A percentile compares a stretch with the other conserved stretches of the same genome.
Evolutionary conservation across 345 rosid genomes (phyloP).

Genomic region (Microthlaspi erraticum): DNA sequence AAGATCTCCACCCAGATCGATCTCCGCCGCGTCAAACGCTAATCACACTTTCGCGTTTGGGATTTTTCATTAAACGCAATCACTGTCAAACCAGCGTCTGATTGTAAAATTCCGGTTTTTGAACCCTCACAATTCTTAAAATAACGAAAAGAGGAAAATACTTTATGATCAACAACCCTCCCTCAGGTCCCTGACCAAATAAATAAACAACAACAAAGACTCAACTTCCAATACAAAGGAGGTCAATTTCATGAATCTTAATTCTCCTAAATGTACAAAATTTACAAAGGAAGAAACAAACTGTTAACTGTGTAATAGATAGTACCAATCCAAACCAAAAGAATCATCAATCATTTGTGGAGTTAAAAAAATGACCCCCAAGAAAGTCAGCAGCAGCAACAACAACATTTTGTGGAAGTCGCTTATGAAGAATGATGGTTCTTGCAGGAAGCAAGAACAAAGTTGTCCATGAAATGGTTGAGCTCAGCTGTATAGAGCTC

Average conservation of each 20-base stretch:
- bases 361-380: constrained; percentile 16
- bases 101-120: neutral
- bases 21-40: constrained; percentile 43
- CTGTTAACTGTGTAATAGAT: constrained; percentile 21
- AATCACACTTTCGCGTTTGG: constrained; percentile 18
- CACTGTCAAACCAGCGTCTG: neutral
- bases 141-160: neutral
- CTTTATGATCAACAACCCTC: constrained; percentile 9
- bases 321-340: constrained; percentile 35
- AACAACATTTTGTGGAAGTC: constrained; percentile 25
- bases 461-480: constrained; percentile 77
- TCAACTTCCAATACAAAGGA: neutral
- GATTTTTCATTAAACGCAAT: neutral
- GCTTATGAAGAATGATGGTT: constrained; percentile 46
- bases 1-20: constrained; percentile 36
- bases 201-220: neutral
- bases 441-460: constrained; percentile 61
- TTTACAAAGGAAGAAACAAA: constrained; percentile 40
- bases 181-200: neutral
- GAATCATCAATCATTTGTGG: constrained; percentile 36
- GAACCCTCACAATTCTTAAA: neutral
- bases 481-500: constrained; percentile 75
- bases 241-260: constrained; percentile 25
- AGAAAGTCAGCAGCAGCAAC: constrained; percentile 26
- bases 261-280: constrained; percentile 31